phyloP scores from a whole-genome alignment of 2,329 filamentous ascomycete species.

The Xylogone sp. region DNA sequence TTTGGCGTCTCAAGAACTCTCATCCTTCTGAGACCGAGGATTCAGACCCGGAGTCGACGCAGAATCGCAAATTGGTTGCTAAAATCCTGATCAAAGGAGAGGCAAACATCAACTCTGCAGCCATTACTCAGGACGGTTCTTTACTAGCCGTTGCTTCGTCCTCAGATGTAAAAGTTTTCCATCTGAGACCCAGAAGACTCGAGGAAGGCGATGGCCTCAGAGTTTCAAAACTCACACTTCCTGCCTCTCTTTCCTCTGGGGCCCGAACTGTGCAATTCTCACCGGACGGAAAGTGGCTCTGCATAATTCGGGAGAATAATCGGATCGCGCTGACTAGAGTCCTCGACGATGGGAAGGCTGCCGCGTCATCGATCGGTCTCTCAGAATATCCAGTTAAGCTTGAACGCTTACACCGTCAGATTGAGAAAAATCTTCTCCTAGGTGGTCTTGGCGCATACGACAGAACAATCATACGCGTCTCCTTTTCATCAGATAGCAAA shows the following conservation, averaged over 20 bases:
- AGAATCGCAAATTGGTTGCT: constrained; percentile 62
- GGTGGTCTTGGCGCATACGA: constrained; percentile 74
- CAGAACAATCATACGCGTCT: constrained; percentile 66
- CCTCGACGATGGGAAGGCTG: constrained; percentile 24
- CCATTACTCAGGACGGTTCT: constrained; percentile 67
- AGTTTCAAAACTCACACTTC: constrained; percentile 67
- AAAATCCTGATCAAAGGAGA: constrained; percentile 69
- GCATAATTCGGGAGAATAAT: constrained; percentile 58
- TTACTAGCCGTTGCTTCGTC: constrained; percentile 74
- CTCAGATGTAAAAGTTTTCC: constrained; percentile 74
- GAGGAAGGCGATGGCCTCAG: constrained; percentile 57
- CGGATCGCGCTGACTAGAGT: constrained; percentile 51
- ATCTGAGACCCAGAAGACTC: constrained; percentile 51
- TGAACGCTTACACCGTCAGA: constrained; percentile 48
- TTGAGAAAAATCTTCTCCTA: constrained; percentile 52
- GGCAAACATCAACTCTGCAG: constrained; percentile 74
- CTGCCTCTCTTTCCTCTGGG: constrained; percentile 55
- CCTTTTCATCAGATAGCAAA: constrained; percentile 77
- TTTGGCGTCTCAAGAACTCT: constrained; percentile 61
- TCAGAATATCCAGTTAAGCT: constrained; percentile 43
- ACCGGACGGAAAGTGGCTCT: constrained; percentile 66
- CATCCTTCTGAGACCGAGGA: constrained; percentile 37
- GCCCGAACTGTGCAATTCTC: constrained; percentile 69
- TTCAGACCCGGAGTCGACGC: constrained; percentile 28
- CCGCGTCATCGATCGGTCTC: constrained; percentile 36